phyloP scores from a whole-genome alignment of 257 asterid genomes.

The Mentha longifolia region DNA sequence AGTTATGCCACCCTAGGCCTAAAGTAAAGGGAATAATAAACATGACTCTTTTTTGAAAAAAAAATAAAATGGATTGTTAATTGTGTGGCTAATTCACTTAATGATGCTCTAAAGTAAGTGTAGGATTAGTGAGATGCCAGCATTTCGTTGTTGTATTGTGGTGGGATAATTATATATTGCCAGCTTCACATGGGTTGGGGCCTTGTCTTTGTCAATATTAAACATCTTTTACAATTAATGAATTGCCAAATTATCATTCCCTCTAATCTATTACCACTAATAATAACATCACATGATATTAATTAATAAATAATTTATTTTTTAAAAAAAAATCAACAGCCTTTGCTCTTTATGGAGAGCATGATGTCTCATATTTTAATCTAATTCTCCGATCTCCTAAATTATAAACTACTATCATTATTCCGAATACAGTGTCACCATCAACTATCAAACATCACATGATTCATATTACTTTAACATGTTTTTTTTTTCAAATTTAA shows the following conservation, averaged over 20 bases:
- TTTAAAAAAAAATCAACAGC: background rate
- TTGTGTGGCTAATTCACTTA: background rate
- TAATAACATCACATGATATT: background rate
- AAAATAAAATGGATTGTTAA: background rate
- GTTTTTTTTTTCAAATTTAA: background rate
- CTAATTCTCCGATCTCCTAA: background rate
- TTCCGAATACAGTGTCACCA: background rate
- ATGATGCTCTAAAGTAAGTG: background rate
- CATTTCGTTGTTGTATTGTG: background rate
- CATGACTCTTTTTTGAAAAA: too few species aligned
- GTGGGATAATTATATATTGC: background rate
- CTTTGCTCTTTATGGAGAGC: background rate
- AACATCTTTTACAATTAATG: conserved; percentile 12
- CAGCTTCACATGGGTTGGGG: conserved; percentile 31
- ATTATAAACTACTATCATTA: background rate
- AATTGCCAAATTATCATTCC: background rate
- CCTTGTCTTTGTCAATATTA: conserved; percentile 3
- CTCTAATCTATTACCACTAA: too few species aligned
- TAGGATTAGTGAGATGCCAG: conserved; percentile 17
- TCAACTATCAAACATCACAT: background rate
- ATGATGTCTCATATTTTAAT: background rate
- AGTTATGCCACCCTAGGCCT: too few species aligned
- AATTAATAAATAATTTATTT: too few species aligned
- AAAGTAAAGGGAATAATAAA: too few species aligned
- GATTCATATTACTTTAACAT: background rate